Conservation (phyloP, 2,329 filamentous ascomycete species). For the Fusarium sambucinum region DNA sequence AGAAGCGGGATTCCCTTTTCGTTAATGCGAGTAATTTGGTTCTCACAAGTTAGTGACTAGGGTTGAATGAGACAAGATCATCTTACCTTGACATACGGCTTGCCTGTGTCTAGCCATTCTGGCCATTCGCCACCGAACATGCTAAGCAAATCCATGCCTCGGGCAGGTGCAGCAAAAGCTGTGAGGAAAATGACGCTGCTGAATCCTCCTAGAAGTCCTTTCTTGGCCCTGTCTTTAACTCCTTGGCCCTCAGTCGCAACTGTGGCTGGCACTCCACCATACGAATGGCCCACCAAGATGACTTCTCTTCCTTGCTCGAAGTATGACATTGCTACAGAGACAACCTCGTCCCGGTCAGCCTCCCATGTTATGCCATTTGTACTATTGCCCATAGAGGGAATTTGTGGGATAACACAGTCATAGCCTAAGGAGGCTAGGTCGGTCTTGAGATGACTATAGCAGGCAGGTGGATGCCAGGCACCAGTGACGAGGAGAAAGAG, state of each 20-base stretch:
- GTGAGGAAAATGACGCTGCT: neutral
- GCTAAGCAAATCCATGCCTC: neutral
- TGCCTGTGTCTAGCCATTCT: neutral
- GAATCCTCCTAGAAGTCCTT: neutral
- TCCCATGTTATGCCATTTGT: neutral
- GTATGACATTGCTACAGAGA: neutral
- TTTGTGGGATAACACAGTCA: neutral
- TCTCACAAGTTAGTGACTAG: neutral
- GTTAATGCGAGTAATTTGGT: neutral
- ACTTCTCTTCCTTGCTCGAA: neutral
- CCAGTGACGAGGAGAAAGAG: too few relatives aligned
- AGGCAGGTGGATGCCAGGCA: too few relatives aligned
- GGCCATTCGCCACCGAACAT: neutral
- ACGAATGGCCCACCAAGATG: neutral
- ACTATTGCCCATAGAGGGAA: neutral
- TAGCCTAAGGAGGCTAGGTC: too few relatives aligned
- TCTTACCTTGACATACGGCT: neutral
- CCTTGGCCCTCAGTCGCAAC: neutral
- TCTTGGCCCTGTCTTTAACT: neutral
- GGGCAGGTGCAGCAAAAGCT: neutral
- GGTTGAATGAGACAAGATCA: too few relatives aligned
- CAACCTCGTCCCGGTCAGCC: neutral
- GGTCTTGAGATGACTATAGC: too few relatives aligned
- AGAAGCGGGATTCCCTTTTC: neutral
- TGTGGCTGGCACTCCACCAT: too few relatives aligned